phyloP scores from a whole-genome alignment of 2,329 filamentous ascomycete genomes.

The Emmonsiellopsis sp. region DNA sequence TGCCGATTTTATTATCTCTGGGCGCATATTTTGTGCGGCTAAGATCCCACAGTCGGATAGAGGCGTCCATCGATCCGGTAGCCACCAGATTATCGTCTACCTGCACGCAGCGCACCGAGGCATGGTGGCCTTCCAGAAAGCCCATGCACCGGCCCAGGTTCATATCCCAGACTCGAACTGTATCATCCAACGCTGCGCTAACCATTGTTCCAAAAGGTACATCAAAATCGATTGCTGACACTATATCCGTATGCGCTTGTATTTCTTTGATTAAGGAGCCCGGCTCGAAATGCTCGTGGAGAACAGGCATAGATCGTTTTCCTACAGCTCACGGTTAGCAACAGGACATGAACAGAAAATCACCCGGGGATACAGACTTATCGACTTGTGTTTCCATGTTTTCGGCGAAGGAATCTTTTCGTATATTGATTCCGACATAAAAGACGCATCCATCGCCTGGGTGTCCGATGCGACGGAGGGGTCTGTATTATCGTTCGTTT shows the following conservation, averaged over 20 bases:
- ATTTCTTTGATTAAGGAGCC: slow-evolving; percentile 83
- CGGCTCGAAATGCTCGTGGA: slow-evolving; percentile 90
- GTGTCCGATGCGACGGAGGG: slow-evolving; percentile 47
- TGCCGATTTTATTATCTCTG: slow-evolving; percentile 51
- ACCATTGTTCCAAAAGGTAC: slow-evolving; percentile 95
- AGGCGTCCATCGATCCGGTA: slow-evolving; percentile 90
- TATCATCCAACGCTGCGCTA: slow-evolving; percentile 84
- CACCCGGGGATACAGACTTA: slow-evolving; percentile 22
- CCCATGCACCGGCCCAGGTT: slow-evolving; percentile 90
- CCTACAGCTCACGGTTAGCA: slow-evolving; percentile 25
- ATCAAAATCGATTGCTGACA: slow-evolving; percentile 92
- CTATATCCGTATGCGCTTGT: slow-evolving; percentile 75
- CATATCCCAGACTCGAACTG: slow-evolving; percentile 91
- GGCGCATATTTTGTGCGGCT: slow-evolving; percentile 80
- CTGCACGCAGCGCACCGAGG: slow-evolving; percentile 84
- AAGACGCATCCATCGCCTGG: slow-evolving; percentile 48
- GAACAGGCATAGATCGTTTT: slow-evolving; percentile 73
- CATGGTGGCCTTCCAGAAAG: slow-evolving; percentile 83
- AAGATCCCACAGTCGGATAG: slow-evolving; percentile 89
- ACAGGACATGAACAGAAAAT: slow-evolving; percentile 18
- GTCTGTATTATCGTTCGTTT: slow-evolving; percentile 33
- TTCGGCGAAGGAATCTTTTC: slow-evolving; percentile 70
- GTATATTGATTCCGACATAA: slow-evolving; percentile 98
- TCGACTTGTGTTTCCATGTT: slow-evolving; percentile 40
- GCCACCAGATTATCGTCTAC: slow-evolving; percentile 93